phyloP scores from a whole-genome alignment of 495 filamentous ascomycete species.

The Daldinia loculata region DNA sequence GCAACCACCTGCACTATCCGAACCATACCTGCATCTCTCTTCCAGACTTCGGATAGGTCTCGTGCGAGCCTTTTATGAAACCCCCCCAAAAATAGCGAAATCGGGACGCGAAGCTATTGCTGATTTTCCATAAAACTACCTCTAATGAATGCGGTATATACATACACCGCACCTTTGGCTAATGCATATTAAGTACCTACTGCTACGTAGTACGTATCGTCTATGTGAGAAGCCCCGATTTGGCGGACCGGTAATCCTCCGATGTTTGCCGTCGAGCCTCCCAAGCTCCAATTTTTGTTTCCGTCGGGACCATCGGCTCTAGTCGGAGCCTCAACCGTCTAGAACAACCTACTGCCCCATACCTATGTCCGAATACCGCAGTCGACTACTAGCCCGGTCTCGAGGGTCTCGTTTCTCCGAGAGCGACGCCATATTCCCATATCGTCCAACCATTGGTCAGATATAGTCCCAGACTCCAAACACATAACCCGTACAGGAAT shows the following conservation, averaged over 20 bases:
- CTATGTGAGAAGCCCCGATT: constrained; percentile 1
- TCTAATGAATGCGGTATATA: constrained; percentile 13
- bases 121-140: constrained; percentile 22
- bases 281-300: constrained; percentile 32
- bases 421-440: background rate
- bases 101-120: constrained; percentile 9
- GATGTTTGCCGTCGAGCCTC: constrained; percentile 25
- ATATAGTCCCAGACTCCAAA: background rate
- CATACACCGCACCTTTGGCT: constrained; percentile 20
- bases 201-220: constrained; percentile 11
- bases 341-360: constrained; percentile 21
- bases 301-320: constrained; percentile 26
- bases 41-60: background rate
- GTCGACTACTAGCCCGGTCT: constrained; percentile 1
- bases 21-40: background rate
- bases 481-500: constrained; percentile 22
- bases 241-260: constrained; percentile 28
- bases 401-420: background rate
- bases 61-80: background rate
- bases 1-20: background rate
- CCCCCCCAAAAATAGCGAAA: background rate
- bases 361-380: constrained; percentile 35
- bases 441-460: background rate
- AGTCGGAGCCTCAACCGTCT: constrained; percentile 36
- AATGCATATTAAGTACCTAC: constrained; percentile 22